phyloP scores from a whole-genome alignment of 139 green algal genomes.

The Nannochloris sp. region DNA sequence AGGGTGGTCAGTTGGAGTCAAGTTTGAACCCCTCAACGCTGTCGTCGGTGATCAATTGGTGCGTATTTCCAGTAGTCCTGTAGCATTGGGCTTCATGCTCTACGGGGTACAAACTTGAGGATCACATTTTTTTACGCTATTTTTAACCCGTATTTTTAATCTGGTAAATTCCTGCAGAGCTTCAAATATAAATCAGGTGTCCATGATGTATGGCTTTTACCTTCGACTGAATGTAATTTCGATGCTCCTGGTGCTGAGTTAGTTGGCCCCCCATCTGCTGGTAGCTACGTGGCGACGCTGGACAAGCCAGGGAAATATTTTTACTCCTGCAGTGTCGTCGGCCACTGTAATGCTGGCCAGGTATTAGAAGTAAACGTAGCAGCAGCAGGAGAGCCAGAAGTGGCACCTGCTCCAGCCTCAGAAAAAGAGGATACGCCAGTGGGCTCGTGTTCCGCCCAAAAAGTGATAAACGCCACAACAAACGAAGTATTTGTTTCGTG shows the following conservation, averaged over 20 bases:
- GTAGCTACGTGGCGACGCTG: neutral
- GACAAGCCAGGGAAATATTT: neutral
- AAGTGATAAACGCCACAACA: neutral
- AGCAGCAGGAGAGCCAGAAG: neutral
- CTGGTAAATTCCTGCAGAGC: neutral
- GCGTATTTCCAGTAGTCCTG: neutral
- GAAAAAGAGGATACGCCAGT: neutral
- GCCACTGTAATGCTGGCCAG: constrained; percentile 1
- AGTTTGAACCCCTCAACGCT: neutral
- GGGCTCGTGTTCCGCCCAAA: neutral
- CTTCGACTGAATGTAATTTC: neutral
- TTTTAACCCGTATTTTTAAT: neutral
- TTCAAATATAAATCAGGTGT: constrained; percentile 7
- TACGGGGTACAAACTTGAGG: neutral
- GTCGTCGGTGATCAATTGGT: neutral
- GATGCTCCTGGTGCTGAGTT: neutral
- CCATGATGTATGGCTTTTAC: constrained; percentile 1
- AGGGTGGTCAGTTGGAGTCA: neutral
- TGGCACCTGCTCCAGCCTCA: neutral
- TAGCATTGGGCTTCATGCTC: no score
- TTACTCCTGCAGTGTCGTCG: neutral
- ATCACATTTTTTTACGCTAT: neutral
- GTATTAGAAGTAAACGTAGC: neutral
- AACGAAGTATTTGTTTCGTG: neutral
- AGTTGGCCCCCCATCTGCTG: neutral